Evolutionary conservation across 2,329 filamentous ascomycete genomes (phyloP).

Genomic region (Aspergillus caelatus): DNA sequence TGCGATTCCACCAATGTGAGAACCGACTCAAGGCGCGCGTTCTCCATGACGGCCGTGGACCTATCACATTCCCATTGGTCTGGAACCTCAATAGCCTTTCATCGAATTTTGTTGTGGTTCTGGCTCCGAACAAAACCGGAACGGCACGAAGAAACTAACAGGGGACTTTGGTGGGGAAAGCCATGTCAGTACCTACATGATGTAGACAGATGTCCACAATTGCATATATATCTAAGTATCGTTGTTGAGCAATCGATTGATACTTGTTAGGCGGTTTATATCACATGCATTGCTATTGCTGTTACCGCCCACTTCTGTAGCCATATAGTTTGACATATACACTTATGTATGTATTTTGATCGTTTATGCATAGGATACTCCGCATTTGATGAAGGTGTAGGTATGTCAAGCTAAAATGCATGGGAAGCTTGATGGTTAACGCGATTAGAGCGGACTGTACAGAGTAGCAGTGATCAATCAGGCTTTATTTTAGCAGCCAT

Average conservation of each 20-base stretch:
- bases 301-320: not conserved
- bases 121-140: slow-evolving; percentile 15
- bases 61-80: slow-evolving; percentile 22
- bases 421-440: not conserved
- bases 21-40: not conserved
- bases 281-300: slow-evolving; percentile 11
- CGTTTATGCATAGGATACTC: not conserved
- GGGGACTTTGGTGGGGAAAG: slow-evolving; percentile 2
- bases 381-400: not conserved
- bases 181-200: not conserved
- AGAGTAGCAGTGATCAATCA: not conserved
- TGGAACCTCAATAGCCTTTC: slow-evolving; percentile 17
- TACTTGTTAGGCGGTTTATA: not conserved
- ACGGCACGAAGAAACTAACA: slow-evolving; percentile 2
- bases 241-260: not conserved
- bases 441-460: not conserved
- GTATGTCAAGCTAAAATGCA: not conserved
- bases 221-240: not conserved
- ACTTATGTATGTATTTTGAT: not conserved
- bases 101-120: not conserved
- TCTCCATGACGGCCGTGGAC: slow-evolving; percentile 16
- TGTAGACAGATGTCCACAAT: not conserved
- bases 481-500: not conserved
- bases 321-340: not conserved
- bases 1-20: slow-evolving; percentile 1